A percentile compares a stretch with the other conserved stretches of the same genome.
phyloP scores from a whole-genome alignment of 257 asterid genomes.

The Sherardia arvensis region DNA sequence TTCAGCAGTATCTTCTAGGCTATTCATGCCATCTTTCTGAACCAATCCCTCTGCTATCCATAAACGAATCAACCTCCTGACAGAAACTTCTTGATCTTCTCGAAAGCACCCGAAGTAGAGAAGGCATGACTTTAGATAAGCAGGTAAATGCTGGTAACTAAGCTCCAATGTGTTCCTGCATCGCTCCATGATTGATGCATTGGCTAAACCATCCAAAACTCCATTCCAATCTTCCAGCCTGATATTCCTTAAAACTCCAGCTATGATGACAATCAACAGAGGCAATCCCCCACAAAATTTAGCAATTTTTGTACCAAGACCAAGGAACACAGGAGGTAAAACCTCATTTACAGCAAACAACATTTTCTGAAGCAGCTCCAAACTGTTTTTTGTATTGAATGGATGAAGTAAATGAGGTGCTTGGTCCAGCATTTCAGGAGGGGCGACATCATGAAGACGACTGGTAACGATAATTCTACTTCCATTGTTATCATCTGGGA shows the following conservation, averaged over 20 bases:
- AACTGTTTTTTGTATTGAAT: background rate
- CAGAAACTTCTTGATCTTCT: background rate
- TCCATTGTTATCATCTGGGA: background rate
- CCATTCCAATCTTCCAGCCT: background rate
- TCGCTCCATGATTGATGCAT: background rate
- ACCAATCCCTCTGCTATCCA: background rate
- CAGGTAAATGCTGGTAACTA: background rate
- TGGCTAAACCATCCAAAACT: background rate
- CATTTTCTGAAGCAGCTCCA: background rate
- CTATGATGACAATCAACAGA: background rate
- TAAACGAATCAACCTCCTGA: background rate
- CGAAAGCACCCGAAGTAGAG: background rate
- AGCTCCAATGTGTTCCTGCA: background rate
- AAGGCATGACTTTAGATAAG: background rate
- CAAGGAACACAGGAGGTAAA: background rate
- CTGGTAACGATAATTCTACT: background rate
- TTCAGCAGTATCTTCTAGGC: background rate
- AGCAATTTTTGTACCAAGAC: no score
- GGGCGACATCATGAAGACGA: background rate
- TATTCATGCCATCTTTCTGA: background rate
- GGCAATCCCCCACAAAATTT: background rate
- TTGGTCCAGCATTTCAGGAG: background rate
- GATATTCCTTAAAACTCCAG: background rate
- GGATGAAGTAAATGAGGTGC: background rate
- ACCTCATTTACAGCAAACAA: background rate